Evolutionary conservation across 2,329 filamentous ascomycete genomes (phyloP).

Genomic region (Colletotrichum neosansevieriae): DNA sequence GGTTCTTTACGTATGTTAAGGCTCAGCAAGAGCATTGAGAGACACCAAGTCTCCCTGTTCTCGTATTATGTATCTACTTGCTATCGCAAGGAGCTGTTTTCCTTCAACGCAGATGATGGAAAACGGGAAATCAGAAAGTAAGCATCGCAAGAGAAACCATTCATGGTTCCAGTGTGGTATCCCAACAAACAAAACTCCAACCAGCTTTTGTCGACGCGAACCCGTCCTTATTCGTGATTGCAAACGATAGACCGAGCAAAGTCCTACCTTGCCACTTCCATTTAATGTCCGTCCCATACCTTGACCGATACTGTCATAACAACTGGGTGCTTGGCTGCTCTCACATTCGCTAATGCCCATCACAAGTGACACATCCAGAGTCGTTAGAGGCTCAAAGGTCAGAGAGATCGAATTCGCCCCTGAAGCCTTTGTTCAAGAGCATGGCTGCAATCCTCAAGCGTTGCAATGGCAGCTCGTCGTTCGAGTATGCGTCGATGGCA

Average conservation of each 20-base stretch:
- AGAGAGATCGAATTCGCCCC: conserved; percentile 66
- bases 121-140: neutral
- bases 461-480: conserved; percentile 69
- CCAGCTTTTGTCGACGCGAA: conserved; percentile 2
- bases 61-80: too few relatives aligned
- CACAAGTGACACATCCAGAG: neutral
- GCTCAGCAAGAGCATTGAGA: too few relatives aligned
- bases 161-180: conserved; percentile 8
- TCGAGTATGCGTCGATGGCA: conserved; percentile 61
- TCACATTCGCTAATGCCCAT: too few relatives aligned
- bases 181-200: conserved; percentile 6
- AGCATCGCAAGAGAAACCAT: conserved; percentile 14
- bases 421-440: conserved; percentile 76
- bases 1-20: too few relatives aligned
- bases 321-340: too few relatives aligned
- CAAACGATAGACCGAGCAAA: neutral
- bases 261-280: neutral
- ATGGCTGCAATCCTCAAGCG: conserved; percentile 73
- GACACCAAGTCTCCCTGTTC: too few relatives aligned
- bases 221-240: neutral
- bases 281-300: neutral
- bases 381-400: conserved; percentile 46
- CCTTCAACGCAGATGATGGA: neutral
- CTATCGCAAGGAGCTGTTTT: too few relatives aligned
- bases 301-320: neutral